phyloP scores from a whole-genome alignment of 805 yeast genomes.

The Starmerella davenportii region DNA sequence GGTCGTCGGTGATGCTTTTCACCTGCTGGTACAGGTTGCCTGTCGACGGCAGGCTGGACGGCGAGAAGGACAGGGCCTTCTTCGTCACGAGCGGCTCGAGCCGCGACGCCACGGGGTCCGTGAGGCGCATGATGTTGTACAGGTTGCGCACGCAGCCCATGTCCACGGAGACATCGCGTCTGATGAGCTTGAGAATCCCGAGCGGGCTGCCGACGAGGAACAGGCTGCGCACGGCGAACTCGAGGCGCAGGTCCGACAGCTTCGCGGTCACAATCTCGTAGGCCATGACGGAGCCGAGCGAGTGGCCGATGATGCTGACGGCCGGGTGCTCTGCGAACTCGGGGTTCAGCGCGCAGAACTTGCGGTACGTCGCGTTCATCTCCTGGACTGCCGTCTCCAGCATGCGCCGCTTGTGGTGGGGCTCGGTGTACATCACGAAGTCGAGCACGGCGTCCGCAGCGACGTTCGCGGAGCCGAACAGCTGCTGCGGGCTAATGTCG shows the following conservation, averaged over 20 bases:
- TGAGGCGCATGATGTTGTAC: conserved; percentile 73
- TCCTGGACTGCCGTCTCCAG: conserved; percentile 41
- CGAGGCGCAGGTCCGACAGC: conserved; percentile 27
- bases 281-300: conserved; percentile 72
- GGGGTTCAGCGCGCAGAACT: conserved; percentile 48
- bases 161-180: conserved; percentile 27
- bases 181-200: conserved; percentile 66
- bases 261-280: conserved; percentile 43
- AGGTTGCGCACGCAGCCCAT: conserved; percentile 33
- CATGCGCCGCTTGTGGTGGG: conserved; percentile 44
- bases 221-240: conserved; percentile 54
- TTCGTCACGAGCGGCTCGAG: conserved; percentile 61
- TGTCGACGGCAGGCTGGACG: conserved; percentile 40
- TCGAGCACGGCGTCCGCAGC: conserved; percentile 80
- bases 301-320: conserved; percentile 75
- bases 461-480: conserved; percentile 27
- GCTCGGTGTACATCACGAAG: conserved; percentile 57
- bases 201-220: conserved; percentile 82
- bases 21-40: conserved; percentile 26
- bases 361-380: conserved; percentile 42
- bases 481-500: conserved; percentile 10
- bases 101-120: conserved; percentile 83
- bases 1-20: conserved; percentile 27
- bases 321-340: conserved; percentile 44
- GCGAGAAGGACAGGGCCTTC: conserved; percentile 32